Evolutionary conservation across 768 basidiomycete species (phyloP).

Genomic region (Russula sp.): DNA sequence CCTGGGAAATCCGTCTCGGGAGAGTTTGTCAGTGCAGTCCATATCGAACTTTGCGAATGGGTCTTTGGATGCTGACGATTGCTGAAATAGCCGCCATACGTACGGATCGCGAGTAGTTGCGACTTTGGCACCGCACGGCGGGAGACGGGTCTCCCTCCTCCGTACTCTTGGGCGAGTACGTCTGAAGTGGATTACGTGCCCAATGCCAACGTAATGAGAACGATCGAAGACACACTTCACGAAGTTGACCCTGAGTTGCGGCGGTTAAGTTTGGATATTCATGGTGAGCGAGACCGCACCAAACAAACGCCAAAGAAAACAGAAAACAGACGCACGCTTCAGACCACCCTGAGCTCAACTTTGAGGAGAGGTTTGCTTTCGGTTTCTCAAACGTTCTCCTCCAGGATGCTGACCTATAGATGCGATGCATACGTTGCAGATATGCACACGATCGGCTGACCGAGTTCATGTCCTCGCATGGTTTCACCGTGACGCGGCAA

Average conservation of each 20-base stretch:
- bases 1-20: conserved; percentile 7
- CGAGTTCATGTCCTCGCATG: conserved; percentile 57
- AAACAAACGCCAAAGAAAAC: not conserved
- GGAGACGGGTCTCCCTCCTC: conserved; percentile 20
- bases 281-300: conserved; percentile 42
- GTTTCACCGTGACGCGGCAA: conserved; percentile 64
- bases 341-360: conserved; percentile 65
- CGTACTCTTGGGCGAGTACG: conserved; percentile 22
- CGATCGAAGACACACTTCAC: conserved; percentile 51
- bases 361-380: conserved; percentile 51
- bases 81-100: conserved; percentile 18
- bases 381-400: conserved; percentile 13
- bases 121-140: conserved; percentile 16
- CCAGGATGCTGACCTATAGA: not conserved
- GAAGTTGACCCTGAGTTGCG: conserved; percentile 48
- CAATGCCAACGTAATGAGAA: conserved; percentile 43
- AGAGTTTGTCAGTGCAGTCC: conserved; percentile 6
- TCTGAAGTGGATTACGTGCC: conserved; percentile 20
- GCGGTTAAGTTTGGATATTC: conserved; percentile 62
- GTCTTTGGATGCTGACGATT: not conserved
- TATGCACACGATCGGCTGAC: conserved; percentile 68
- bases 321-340: not conserved
- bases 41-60: not conserved
- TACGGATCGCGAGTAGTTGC: conserved; percentile 21
- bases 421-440: conserved; percentile 33